Base-by-base conservation (phyloP, 2,329 filamentous ascomycete species). In the Verticillium nonalfalfae region DNA sequence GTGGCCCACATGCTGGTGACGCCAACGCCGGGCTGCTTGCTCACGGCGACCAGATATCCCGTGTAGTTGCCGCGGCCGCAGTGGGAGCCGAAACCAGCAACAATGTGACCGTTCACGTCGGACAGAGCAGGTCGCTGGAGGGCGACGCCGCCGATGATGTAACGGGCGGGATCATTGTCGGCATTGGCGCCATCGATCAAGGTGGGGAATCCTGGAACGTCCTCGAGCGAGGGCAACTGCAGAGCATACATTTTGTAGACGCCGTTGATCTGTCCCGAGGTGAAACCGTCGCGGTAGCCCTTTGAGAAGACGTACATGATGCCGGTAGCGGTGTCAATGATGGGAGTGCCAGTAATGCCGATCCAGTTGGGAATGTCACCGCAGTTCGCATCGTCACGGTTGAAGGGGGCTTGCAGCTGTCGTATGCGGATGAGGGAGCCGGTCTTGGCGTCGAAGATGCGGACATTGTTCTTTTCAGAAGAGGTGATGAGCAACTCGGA, bases 41-140 rank as follows among this genome's bases (percentile, higher is more conserved):
- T 73, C 33, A 73, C 66, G 3, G 69, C 64, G 15, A 72, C 65
- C 3, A 74, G 57, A 64, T 72, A 71, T 10, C 73, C 72, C 7
- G 73, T 74, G 59, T 73, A 80, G 61, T 81, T 81, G 68, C 76
- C 81, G 2, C 75, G 68, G 64, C 80, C 79, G 61, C 79, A 81
- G 60, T 81, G 74, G 7, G 78, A 78, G 13, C 79, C 79, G 63
- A 82, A 81, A 1, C 72, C 78, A 14, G 74, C 79, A 58, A 80
- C 76, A 4, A 81, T 72, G 31, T 75, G 70, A 31, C 74, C 73
- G 36, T 78, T 66, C 54, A 66, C 58, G 35, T 66, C 62, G 18
- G 65, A 60, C 50, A 81, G 63, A 38, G 75, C 72, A 1, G 78
- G 75, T 18, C 78, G 71, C 66, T 82, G 79, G 56, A 80, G 70